These are phyloP conservation scores for Lasiodiplodia hormozganensis DNA, from an alignment of 2,329 filamentous ascomycete species.

Conservation along the genomic window DNA sequence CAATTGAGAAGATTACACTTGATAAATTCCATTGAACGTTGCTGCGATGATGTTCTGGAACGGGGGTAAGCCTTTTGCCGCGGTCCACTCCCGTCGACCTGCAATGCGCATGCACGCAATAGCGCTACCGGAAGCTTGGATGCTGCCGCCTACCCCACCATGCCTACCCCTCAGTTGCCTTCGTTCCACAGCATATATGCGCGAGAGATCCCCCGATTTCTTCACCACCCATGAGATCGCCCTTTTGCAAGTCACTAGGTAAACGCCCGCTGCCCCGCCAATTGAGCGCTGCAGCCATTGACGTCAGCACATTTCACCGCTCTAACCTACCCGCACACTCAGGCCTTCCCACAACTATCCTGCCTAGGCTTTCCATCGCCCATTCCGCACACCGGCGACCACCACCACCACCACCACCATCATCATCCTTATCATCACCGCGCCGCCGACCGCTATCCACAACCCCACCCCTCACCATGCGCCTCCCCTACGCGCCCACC, in stretches of 20 bases:
- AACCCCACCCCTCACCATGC: slow-evolving; percentile 52
- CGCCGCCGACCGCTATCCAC: slow-evolving; percentile 29
- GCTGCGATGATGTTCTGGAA: neutral
- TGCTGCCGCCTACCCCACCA: slow-evolving; percentile 14
- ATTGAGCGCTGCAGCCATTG: neutral
- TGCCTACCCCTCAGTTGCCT: slow-evolving; percentile 6
- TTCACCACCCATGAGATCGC: slow-evolving; percentile 3
- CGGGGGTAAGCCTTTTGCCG: slow-evolving; percentile 21
- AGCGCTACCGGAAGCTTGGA: neutral
- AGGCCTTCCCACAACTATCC: neutral
- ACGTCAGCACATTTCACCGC: neutral
- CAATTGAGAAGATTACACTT: neutral
- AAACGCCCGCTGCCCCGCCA: neutral
- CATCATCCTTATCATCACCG: neutral
- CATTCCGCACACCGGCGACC: neutral
- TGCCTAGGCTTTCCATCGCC: neutral
- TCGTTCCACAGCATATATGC: slow-evolving; percentile 13
- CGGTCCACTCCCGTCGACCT: neutral
- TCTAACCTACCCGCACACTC: neutral
- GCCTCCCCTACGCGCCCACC: slow-evolving; percentile 61
- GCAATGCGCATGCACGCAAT: slow-evolving; percentile 3
- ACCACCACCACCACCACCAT: neutral
- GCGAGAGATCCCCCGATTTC: neutral
- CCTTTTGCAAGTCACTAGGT: slow-evolving; percentile 9
- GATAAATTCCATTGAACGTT: no score